Base-by-base conservation (phyloP, 768 basidiomycete species). In the Russula abietina region DNA sequence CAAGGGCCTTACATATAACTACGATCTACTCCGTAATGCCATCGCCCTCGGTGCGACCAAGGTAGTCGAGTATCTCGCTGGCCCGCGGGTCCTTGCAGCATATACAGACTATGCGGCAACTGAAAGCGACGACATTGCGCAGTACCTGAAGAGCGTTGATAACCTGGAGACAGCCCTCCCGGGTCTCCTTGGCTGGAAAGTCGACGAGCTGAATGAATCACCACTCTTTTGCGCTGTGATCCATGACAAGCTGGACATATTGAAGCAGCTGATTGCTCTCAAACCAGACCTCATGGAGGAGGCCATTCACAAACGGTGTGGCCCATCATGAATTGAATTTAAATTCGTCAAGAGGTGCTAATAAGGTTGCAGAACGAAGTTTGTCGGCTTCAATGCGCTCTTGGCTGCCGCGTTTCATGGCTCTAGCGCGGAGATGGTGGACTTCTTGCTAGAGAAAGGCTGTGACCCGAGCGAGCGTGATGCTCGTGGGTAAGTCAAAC, bases 131-230 rank as follows among this genome's bases (percentile, higher is more conserved):
- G 73, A 76, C 16, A 74, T 69, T 17, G 83, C 83, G 1, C 73
- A 75, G 52, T 73, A 76, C 64, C 53, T 83, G 36, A 75, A 76
- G 28, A 73, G 77, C 11, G 69, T 76, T 2, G 65, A 70, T 10
- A 72, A 79, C 53, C 67, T 82, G 33, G 77, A 76, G 52, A 71
- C 75, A 33, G 70, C 74, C 14, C 69, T 86, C 12, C 79, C 80
- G 0, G 70, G 68, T n/a, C 78, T 78, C 74, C 73, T 85, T 30
- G 85, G 85, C 5, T 83, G 83, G 81, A 69, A 67, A 2, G 69
- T 75, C 55, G 79, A 76, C 49, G 61, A 71, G 16, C 50, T 83
- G 14, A 81, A 82, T 57, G 85, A 86, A 67, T 81, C 81, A 1
- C 80, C 81, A 0, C 70, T 85, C 9, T 75, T 75, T 8, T 78